phyloP scores from a whole-genome alignment of 1,139 yeast genomes.

The Lodderomyces orthopsilosis region DNA sequence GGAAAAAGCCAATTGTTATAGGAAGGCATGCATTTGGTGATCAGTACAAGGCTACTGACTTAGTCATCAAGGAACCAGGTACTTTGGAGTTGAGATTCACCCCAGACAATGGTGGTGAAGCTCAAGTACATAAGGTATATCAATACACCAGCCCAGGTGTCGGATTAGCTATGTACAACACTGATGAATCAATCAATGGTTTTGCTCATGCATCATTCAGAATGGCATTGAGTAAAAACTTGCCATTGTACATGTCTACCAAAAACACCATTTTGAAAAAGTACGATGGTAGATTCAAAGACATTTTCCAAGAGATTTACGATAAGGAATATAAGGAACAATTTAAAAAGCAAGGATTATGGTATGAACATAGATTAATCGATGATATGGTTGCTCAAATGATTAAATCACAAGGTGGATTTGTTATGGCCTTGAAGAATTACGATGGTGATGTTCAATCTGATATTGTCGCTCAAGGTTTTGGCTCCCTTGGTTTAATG shows the following conservation, averaged over 20 bases:
- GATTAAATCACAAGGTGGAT: constrained; percentile 83
- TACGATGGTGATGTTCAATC: constrained; percentile 87
- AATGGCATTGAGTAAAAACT: constrained; percentile 62
- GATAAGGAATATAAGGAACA: constrained; percentile 53
- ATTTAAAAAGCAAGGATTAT: constrained; percentile 65
- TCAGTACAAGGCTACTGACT: constrained; percentile 79
- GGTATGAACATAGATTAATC: constrained; percentile 79
- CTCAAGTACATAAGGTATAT: constrained; percentile 51
- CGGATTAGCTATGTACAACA: constrained; percentile 79
- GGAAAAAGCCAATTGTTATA: constrained; percentile 80
- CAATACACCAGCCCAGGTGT: constrained; percentile 68
- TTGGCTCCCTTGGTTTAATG: constrained; percentile 81
- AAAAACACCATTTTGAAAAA: constrained; percentile 79
- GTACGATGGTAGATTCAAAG: constrained; percentile 81
- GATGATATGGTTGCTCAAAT: constrained; percentile 91
- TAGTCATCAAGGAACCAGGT: constrained; percentile 67
- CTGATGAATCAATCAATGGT: constrained; percentile 74
- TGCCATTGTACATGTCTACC: constrained; percentile 70
- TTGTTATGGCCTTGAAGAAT: constrained; percentile 78
- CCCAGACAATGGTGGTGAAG: constrained; percentile 57
- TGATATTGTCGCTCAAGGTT: constrained; percentile 84
- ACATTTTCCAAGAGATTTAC: constrained; percentile 67
- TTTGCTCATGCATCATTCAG: constrained; percentile 80
- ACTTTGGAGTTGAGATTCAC: constrained; percentile 63
- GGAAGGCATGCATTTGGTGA: constrained; percentile 89